Conservation (phyloP, 176 grass and related monocot genomes). For the Phragmites australis region DNA sequence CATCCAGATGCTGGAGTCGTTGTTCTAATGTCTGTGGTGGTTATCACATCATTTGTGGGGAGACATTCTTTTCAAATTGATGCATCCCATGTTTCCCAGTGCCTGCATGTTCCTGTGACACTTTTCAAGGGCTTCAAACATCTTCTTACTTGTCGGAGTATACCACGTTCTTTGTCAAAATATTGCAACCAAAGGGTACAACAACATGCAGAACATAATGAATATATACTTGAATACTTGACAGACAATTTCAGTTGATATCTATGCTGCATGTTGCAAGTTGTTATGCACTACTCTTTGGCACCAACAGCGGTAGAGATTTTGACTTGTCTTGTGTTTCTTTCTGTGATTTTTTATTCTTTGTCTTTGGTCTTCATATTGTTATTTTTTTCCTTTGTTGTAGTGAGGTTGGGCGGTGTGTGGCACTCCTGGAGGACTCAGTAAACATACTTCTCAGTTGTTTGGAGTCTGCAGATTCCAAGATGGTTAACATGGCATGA, state of each 20-base stretch:
- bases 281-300: constrained; percentile 73
- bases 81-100: constrained; percentile 67
- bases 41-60: constrained; percentile 74
- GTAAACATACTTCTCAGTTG: constrained; percentile 79
- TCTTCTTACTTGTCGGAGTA: constrained; percentile 32
- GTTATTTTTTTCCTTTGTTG: neutral
- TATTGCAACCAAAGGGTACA: constrained; percentile 18
- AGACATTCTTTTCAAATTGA: constrained; percentile 73
- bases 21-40: constrained; percentile 85
- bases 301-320: constrained; percentile 68
- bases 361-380: constrained; percentile 23
- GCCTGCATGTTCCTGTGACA: constrained; percentile 63
- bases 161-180: constrained; percentile 20
- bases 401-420: constrained; percentile 69
- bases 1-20: constrained; percentile 70
- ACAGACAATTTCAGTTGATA: constrained; percentile 73
- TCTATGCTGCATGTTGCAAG: constrained; percentile 95
- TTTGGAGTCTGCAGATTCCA: constrained; percentile 72
- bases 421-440: constrained; percentile 75
- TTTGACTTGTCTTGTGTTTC: neutral
- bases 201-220: constrained; percentile 28
- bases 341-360: constrained; percentile 28
- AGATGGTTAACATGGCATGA: constrained; percentile 52
- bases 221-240: constrained; percentile 62
- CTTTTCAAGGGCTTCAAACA: constrained; percentile 81